Conservation (phyloP, 1,284 basidiomycete species). For the Irpex sp. region DNA sequence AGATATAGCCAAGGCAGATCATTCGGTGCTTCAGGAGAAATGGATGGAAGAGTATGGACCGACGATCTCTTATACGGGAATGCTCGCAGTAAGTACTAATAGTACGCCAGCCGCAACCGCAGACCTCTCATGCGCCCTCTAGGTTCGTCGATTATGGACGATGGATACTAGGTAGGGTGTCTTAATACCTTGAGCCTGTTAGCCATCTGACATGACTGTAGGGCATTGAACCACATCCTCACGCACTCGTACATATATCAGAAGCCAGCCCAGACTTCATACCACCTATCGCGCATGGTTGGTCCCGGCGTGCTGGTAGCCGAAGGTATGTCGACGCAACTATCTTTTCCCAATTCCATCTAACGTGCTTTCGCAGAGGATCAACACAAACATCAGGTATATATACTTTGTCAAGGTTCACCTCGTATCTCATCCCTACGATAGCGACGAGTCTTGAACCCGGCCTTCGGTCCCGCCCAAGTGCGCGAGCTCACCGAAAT, state of each 20-base stretch:
- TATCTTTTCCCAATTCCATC: neutral
- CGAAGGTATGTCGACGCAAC: conserved; percentile 30
- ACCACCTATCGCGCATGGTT: conserved; percentile 34
- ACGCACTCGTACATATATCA: conserved; percentile 43
- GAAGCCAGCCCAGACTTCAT: conserved; percentile 37
- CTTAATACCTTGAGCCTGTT: neutral
- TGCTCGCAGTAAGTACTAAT: conserved; percentile 1
- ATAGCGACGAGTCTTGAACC: conserved; percentile 32
- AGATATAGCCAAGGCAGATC: conserved; percentile 37
- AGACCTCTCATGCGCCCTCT: neutral
- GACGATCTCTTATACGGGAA: conserved; percentile 21
- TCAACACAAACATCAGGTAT: conserved; percentile 47
- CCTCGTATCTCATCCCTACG: neutral
- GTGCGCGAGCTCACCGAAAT: conserved; percentile 30
- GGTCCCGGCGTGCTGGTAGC: conserved; percentile 46
- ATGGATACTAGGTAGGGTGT: conserved; percentile 2
- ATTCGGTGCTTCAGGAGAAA: conserved; percentile 41
- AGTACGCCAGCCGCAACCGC: neutral
- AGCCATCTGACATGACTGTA: conserved; percentile 11
- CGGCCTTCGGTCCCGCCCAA: conserved; percentile 32
- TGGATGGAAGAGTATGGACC: conserved; percentile 56
- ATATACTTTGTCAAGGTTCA: neutral
- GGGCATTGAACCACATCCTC: conserved; percentile 48
- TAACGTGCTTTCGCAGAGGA: conserved; percentile 19
- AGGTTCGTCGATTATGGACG: conserved; percentile 4